These are phyloP conservation scores for Petunia hybrid DNA, from an alignment of 305 asterid species.

Conservation along the genomic window DNA sequence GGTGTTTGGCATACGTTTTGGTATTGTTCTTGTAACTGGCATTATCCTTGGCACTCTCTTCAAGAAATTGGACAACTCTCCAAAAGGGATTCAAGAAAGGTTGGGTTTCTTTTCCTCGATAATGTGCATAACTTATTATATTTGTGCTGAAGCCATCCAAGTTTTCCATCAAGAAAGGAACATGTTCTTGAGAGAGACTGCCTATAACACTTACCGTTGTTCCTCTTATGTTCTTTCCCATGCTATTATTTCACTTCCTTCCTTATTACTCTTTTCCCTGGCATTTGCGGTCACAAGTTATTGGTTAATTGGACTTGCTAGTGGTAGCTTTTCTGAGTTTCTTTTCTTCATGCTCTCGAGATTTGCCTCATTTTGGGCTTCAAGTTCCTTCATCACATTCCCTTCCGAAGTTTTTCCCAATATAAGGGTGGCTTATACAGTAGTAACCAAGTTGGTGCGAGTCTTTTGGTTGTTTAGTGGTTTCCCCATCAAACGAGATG, in stretches of 20 bases:
- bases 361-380: conserved; percentile 57
- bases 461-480: conserved; percentile 60
- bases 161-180: too few species aligned
- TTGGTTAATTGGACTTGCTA: conserved; percentile 53
- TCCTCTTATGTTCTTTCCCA: too few species aligned
- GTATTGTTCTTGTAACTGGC: conserved; percentile 65
- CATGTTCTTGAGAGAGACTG: too few species aligned
- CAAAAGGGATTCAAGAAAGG: too few species aligned
- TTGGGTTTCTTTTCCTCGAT: conserved; percentile 45
- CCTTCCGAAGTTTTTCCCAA: conserved; percentile 54
- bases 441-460: conserved; percentile 50
- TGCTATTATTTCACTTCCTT: conserved; percentile 34
- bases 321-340: conserved; percentile 53
- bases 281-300: conserved; percentile 46
- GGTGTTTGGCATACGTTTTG: conserved; percentile 64
- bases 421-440: conserved; percentile 53
- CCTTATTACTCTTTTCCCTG: conserved; percentile 43
- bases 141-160: conserved; percentile 70
- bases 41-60: conserved; percentile 70
- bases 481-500: conserved; percentile 49
- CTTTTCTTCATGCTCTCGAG: conserved; percentile 47
- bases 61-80: not conserved
- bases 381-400: conserved; percentile 57
- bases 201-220: too few species aligned
- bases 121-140: conserved; percentile 66